These are phyloP conservation scores for Rhizopus delemar DNA, from an alignment of 371 early-diverging fungal species.

Conservation along the genomic window DNA sequence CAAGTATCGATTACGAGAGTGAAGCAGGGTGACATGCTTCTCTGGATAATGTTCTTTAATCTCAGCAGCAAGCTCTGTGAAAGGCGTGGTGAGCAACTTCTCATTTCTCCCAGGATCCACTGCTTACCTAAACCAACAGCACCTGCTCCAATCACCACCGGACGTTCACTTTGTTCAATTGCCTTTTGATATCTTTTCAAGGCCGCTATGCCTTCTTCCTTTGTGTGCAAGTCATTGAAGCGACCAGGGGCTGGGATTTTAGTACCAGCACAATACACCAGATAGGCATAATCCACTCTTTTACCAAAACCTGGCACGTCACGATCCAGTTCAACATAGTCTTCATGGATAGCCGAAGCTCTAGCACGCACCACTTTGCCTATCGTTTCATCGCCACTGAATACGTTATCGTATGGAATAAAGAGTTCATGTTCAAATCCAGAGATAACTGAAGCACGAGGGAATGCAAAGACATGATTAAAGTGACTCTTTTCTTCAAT, in stretches of 20 bases:
- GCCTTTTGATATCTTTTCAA: constrained; percentile 49
- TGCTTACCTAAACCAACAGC: constrained; percentile 61
- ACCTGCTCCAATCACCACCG: constrained; percentile 68
- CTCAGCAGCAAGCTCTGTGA: constrained; percentile 63
- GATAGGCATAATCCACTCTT: constrained; percentile 55
- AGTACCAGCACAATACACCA: constrained; percentile 60
- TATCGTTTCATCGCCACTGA: constrained; percentile 40
- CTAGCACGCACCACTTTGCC: constrained; percentile 59
- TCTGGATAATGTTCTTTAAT: constrained; percentile 66
- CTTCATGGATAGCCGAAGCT: constrained; percentile 47
- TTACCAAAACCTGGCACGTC: constrained; percentile 51
- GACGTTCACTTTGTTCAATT: constrained; percentile 49
- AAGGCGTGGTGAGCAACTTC: neutral
- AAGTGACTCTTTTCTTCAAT: constrained; percentile 63
- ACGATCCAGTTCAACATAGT: constrained; percentile 58
- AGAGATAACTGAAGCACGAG: constrained; percentile 58
- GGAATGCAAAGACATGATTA: constrained; percentile 68
- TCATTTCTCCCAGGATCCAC: neutral
- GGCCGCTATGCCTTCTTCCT: constrained; percentile 42
- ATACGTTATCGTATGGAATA: constrained; percentile 55
- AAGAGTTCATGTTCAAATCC: constrained; percentile 67
- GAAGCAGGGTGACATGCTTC: constrained; percentile 63
- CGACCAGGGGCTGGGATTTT: constrained; percentile 54
- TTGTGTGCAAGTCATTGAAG: constrained; percentile 39
- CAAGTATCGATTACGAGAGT: constrained; percentile 61